These are phyloP conservation scores for Magnolia changhungtana DNA, from an alignment of 164 flowering plant species.

Conservation along the genomic window DNA sequence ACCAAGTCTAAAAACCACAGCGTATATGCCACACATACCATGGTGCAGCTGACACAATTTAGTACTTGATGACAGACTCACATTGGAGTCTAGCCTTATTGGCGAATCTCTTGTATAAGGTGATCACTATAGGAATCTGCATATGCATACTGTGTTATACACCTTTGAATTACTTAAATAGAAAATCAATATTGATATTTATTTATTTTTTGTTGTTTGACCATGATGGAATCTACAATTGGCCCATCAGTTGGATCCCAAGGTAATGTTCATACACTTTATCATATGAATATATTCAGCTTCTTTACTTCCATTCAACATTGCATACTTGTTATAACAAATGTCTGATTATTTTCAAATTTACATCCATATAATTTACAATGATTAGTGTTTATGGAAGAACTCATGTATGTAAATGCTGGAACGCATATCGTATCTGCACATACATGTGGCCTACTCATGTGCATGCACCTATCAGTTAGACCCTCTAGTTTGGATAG, in stretches of 20 bases:
- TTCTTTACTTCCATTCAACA: no score
- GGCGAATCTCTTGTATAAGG: neutral
- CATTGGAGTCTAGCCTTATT: neutral
- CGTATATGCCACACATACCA: neutral
- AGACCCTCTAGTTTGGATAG: no score
- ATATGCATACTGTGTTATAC: no score
- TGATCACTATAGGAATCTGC: neutral
- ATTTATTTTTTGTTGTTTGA: neutral
- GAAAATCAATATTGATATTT: conserved; percentile 9
- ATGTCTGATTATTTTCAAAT: no score
- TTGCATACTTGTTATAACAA: no score
- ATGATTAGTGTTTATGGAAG: no score
- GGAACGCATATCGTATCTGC: no score
- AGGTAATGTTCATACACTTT: conserved; percentile 22
- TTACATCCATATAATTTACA: no score
- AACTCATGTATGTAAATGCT: no score
- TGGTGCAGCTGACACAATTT: neutral
- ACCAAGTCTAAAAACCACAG: no score
- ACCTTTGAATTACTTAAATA: neutral
- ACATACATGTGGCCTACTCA: no score
- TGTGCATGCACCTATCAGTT: no score
- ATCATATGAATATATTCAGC: neutral
- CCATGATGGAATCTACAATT: conserved; percentile 16
- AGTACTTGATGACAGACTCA: neutral
- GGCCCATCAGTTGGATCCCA: conserved; percentile 38